Evolutionary conservation across 2,329 filamentous ascomycete species (phyloP), one percentile per base, ranked within the genome.

Genomic region (Madurella mycetomatis): DNA sequence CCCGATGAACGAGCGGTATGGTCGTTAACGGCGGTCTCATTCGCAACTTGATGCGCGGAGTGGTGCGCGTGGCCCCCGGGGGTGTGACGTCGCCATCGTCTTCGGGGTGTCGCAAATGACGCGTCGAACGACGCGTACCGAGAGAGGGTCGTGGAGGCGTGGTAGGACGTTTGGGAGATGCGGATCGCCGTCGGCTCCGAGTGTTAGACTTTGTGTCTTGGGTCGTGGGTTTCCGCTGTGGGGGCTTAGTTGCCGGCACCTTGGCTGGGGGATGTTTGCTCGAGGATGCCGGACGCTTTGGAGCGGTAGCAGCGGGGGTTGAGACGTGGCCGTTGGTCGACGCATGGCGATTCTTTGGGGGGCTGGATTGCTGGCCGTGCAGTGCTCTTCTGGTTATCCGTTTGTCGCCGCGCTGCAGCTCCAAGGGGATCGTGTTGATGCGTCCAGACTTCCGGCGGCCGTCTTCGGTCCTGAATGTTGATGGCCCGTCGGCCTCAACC

Each of bases 401-500:
- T 61, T 79, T 83, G 49, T 75, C 74, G 40, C 73, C 72, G 15
- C 76, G 72, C 56, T 79, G 76, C 41, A 80, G 62, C 57, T 84
- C 80, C 31, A 79, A 57, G 16, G 81, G 80, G 13, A 83, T 65
- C 2, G 68, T 68, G 65, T 87, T 86, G 64, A 83, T 82, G 57
- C 84, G 79, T 41, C 83, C 83, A 18, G 84, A 87, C 65, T 84
- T 86, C 56, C 84, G 79, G 59, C 80, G 80, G 47, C 88, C 90
- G 81, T 80, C 88, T 73, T 80, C 82, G 44, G 87, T 81, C 67
- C 92, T 81, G 68, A 95, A 92, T 0, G 88, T 87, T 3, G 92
- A 94, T 18, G 94, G 94, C 0, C 94, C 94, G 30, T 95, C 88
- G 41, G 88, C 90, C 55, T 81, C 81, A 59, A 88, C 81, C 66